Evolutionary conservation across 345 rosid genomes (phyloP).

Genomic region (Arabis hirsuta): DNA sequence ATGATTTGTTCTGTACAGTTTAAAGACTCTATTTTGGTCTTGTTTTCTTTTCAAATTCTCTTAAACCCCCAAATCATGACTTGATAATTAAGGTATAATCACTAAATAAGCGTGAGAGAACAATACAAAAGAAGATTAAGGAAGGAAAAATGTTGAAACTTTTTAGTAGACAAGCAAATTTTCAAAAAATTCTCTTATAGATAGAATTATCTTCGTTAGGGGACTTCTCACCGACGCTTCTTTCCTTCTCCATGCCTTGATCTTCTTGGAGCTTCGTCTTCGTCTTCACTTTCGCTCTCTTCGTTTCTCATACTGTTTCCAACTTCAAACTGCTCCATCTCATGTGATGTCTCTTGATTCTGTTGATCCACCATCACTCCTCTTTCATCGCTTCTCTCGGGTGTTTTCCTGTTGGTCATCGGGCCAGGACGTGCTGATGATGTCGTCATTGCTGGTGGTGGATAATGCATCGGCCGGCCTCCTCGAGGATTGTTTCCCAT

Average conservation of each 20-base stretch:
- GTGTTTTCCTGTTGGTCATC: slow-evolving; percentile 56
- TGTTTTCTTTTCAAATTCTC: neutral
- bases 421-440: slow-evolving; percentile 52
- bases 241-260: slow-evolving; percentile 95
- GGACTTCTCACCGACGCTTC: slow-evolving; percentile 56
- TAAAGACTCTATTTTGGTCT: neutral
- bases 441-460: slow-evolving; percentile 48
- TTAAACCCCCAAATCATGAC: neutral
- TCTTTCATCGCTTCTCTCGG: slow-evolving; percentile 55
- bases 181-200: too few species aligned
- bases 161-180: neutral
- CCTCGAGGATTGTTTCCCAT: slow-evolving; percentile 72
- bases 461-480: slow-evolving; percentile 62
- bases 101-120: neutral
- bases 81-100: neutral
- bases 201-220: neutral
- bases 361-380: slow-evolving; percentile 40
- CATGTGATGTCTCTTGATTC: slow-evolving; percentile 54
- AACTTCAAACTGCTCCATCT: slow-evolving; percentile 57
- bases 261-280: slow-evolving; percentile 96
- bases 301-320: slow-evolving; percentile 62
- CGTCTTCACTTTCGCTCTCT: slow-evolving; percentile 78
- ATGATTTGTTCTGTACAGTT: neutral
- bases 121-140: too few species aligned
- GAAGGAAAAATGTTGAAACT: neutral